phyloP scores from a whole-genome alignment of 2,329 filamentous ascomycete genomes.

The Dactylella cylindrospora region DNA sequence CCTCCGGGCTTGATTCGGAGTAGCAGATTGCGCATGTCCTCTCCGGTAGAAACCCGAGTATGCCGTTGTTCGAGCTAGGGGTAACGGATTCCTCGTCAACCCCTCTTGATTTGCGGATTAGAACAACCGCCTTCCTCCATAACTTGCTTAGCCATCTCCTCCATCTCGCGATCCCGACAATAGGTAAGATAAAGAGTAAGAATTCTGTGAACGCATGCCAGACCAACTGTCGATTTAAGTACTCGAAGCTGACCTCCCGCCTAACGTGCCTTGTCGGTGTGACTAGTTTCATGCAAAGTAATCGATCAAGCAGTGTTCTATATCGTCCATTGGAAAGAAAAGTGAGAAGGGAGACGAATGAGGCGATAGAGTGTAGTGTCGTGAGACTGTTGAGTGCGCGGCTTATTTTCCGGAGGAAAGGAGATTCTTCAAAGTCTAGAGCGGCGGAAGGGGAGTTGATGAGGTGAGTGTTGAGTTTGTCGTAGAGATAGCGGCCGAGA shows the following conservation, averaged over 20 bases:
- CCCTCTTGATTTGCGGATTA: constrained; percentile 59
- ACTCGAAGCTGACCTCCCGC: constrained; percentile 94
- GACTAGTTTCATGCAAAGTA: constrained; percentile 79
- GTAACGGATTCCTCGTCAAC: constrained; percentile 56
- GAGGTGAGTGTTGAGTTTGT: constrained; percentile 45
- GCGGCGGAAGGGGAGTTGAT: constrained; percentile 19
- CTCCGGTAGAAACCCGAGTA: constrained; percentile 83
- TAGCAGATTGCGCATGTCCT: constrained; percentile 97
- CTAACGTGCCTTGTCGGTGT: constrained; percentile 82
- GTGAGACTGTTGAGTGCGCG: constrained; percentile 68
- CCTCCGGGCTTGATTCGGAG: constrained; percentile 60
- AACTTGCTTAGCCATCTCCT: constrained; percentile 80
- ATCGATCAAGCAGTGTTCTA: constrained; percentile 81
- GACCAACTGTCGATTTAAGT: constrained; percentile 92
- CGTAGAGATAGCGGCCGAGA: constrained; percentile 76
- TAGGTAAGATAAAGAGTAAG: constrained; percentile 89
- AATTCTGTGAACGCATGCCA: constrained; percentile 99
- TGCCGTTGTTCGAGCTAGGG: constrained; percentile 62
- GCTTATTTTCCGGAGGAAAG: constrained; percentile 60
- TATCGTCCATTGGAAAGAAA: constrained; percentile 91
- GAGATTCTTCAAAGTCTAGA: constrained; percentile 50
- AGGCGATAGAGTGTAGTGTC: constrained; percentile 76
- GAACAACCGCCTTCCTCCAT: constrained; percentile 77
- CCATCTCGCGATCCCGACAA: constrained; percentile 95
- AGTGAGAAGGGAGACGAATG: constrained; percentile 81